These are phyloP conservation scores for Spiraea crenata DNA, from an alignment of 331 rosid species.

Conservation along the genomic window DNA sequence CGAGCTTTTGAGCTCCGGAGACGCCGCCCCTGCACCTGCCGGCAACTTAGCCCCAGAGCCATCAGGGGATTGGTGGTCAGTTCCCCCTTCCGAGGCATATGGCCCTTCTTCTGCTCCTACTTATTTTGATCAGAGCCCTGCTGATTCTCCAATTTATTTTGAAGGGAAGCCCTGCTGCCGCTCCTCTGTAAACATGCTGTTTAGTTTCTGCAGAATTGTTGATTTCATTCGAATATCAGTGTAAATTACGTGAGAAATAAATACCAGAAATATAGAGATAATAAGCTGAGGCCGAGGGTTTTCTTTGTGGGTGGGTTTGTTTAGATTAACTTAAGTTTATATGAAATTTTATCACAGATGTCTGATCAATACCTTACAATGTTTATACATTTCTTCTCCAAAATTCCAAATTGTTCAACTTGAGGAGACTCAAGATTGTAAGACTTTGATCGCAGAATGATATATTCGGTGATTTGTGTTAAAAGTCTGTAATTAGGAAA, in stretches of 20 bases:
- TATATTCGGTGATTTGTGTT: too few species aligned
- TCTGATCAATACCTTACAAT: background rate
- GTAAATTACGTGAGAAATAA: conserved; percentile 7
- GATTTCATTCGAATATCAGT: background rate
- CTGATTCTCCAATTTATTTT: too few species aligned
- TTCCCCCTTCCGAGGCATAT: too few species aligned
- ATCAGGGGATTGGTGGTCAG: background rate
- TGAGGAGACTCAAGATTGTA: too few species aligned
- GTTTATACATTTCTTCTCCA: background rate
- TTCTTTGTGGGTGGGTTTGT: background rate
- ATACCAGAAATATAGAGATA: background rate
- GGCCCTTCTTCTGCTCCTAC: background rate
- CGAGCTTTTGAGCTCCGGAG: conserved; percentile 62
- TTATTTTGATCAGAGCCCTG: too few species aligned
- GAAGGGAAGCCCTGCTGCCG: conserved; percentile 11
- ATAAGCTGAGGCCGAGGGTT: background rate
- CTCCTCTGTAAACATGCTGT: conserved; percentile 5
- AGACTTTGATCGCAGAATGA: too few species aligned
- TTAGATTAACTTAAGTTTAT: background rate
- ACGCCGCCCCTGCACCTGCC: conserved; percentile 44
- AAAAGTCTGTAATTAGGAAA: too few species aligned
- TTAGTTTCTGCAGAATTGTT: background rate
- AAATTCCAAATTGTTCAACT: background rate
- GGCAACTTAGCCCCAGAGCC: background rate
- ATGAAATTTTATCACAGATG: background rate